These are phyloP conservation scores for Penicillium sp. DNA, from an alignment of 2,329 filamentous ascomycete species.

Conservation along the genomic window DNA sequence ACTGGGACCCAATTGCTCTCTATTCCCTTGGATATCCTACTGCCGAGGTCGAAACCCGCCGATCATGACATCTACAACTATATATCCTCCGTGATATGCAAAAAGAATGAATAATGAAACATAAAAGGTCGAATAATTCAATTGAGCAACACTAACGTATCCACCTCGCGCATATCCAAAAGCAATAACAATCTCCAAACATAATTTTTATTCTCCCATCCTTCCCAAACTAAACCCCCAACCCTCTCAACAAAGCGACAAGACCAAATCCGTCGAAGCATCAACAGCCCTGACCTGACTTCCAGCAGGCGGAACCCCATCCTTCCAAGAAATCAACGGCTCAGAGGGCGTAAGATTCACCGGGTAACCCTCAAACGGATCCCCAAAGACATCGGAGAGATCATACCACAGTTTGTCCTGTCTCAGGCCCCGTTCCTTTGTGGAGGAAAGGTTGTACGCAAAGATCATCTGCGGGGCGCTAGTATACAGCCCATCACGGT, in stretches of 20 bases:
- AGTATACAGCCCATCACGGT: constrained; percentile 34
- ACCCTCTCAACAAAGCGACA: constrained; percentile 28
- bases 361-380: constrained; percentile 38
- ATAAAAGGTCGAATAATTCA: not conserved
- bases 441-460: constrained; percentile 41
- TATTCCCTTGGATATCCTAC: not conserved
- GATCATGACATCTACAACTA: constrained; percentile 2
- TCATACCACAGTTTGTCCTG: constrained; percentile 41
- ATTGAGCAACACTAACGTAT: not conserved
- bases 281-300: constrained; percentile 30
- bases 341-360: constrained; percentile 28
- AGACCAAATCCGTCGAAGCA: constrained; percentile 24
- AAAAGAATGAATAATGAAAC: not conserved
- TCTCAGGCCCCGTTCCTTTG: not conserved
- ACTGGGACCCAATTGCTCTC: not conserved
- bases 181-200: not conserved
- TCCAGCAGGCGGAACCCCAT: constrained; percentile 35
- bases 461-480: constrained; percentile 42
- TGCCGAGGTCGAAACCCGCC: constrained; percentile 2
- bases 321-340: constrained; percentile 30
- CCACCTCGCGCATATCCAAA: not conserved
- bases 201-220: not conserved
- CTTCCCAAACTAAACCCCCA: not conserved
- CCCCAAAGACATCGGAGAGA: constrained; percentile 47
- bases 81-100: not conserved